Base-by-base conservation (phyloP, 768 basidiomycete species). In the Termitomyces sp. region DNA sequence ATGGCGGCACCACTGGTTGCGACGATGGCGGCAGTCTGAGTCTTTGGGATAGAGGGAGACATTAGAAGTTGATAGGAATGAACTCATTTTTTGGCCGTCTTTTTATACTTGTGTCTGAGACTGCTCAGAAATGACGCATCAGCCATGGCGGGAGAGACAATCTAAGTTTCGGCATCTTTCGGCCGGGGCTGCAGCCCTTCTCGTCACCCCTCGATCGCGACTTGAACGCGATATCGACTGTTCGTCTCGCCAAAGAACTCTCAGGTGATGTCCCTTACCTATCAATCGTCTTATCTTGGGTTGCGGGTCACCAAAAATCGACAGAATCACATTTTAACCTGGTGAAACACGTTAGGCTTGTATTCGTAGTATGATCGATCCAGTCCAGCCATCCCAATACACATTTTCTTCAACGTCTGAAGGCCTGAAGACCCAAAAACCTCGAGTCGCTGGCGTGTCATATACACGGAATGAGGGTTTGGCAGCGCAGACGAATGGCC, bases 1-100 rank as follows among this genome's bases (percentile, higher is more conserved):
- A 78, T 72, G 19, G 56, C 30, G 3, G 61, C 63, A 30, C 75
- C 75, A 17, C 67, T 62, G 22, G 60, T 55, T 8, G 68, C 61
- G 40, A 80, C 68, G 51, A 80, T 66, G 51, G 78, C 78, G 28
- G 74, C 77, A 14, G 65, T 74, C 41, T 78, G 77, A 6, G 64
- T 68, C 51, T 70, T 67, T 15, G 78, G 78, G 47, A 77, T 73
- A 15, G 17, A 40, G 30, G 47, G 45, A 46, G 57, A 45, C 53
- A 55, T 58, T 32, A 7, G 6, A 21, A 28, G 3, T 11, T 14
- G 24, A 8, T 7, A 8, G n/a, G 4, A 8, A 5, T 1, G 7
- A 0, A 19, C 19, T n/a, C 17, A 26, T 50, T 15, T 43, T 40
- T 15, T 24, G 17, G 26, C 5, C 6, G 28, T 10, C 11, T 38